Conservation (phyloP, 2,329 filamentous ascomycete genomes). For the Lasiodiplodia sp. region DNA sequence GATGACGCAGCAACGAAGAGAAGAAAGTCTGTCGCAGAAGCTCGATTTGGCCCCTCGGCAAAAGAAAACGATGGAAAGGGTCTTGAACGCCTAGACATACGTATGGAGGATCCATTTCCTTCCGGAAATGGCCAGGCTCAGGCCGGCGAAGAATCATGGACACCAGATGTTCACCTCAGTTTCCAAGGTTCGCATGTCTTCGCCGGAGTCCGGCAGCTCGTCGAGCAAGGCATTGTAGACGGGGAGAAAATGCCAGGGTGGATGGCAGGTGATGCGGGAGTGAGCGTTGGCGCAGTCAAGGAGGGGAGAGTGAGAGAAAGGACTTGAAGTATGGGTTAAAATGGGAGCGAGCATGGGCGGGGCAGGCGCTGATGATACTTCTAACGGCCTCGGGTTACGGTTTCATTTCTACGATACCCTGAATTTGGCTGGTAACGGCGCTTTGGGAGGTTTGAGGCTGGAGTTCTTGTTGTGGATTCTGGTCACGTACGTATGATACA, state of each 20-base stretch:
- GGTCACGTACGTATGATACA: not conserved
- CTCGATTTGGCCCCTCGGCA: conserved; percentile 70
- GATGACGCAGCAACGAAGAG: conserved; percentile 57
- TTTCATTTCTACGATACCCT: conserved; percentile 26
- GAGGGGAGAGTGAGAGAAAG: conserved; percentile 64
- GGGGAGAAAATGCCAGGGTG: conserved; percentile 83
- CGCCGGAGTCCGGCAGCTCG: conserved; percentile 77
- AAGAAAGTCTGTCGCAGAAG: conserved; percentile 67
- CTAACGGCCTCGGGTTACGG: conserved; percentile 18
- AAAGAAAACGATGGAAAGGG: conserved; percentile 46
- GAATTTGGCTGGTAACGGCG: conserved; percentile 11
- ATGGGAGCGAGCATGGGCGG: not conserved
- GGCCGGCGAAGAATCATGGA: conserved; percentile 51
- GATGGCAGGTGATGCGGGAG: conserved; percentile 87
- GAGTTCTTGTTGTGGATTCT: not conserved
- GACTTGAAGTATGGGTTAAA: conserved; percentile 8
- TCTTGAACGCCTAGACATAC: conserved; percentile 58
- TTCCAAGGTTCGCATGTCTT: conserved; percentile 83
- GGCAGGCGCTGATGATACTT: not conserved
- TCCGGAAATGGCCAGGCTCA: not conserved
- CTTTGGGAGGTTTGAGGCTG: not conserved
- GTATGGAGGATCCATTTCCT: conserved; percentile 56
- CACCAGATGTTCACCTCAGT: conserved; percentile 68
- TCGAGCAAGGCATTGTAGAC: conserved; percentile 78
- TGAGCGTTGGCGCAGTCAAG: conserved; percentile 75